Conservation (phyloP, 2,329 filamentous ascomycete species). For the Beauveria australis region DNA sequence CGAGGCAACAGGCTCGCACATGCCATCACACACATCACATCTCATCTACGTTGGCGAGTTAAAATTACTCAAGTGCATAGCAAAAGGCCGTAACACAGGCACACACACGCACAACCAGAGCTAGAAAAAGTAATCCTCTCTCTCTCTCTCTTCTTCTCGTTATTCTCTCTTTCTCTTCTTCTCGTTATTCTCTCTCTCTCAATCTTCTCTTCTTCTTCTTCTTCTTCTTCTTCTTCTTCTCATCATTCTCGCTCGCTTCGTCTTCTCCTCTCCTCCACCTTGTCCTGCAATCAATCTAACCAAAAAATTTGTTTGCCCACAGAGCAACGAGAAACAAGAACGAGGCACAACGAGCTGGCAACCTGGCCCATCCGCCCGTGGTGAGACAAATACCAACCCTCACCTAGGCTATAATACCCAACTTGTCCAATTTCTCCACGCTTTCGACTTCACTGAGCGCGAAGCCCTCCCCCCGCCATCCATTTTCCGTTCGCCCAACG, state of each 20-base stretch:
- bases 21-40: not conserved
- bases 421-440: not conserved
- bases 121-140: not conserved
- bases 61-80: not conserved
- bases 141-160: not conserved
- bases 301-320: not conserved
- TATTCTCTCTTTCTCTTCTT: too few relatives aligned
- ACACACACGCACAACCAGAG: not conserved
- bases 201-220: too few relatives aligned
- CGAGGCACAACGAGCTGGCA: not conserved
- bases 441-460: not conserved
- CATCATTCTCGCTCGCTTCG: not conserved
- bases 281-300: slow-evolving; percentile 3
- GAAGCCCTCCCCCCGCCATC: not conserved
- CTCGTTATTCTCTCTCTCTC: not conserved
- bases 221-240: too few relatives aligned
- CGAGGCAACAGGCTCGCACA: not conserved
- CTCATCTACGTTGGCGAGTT: not conserved
- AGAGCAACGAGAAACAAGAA: not conserved
- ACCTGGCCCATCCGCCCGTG: not conserved
- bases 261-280: not conserved
- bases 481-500: not conserved
- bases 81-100: not conserved
- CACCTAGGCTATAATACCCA: not conserved
- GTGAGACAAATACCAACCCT: slow-evolving; percentile 3